Percentiles rank a stretch among this genome's conserved stretches.
Conservation (phyloP, 225 moss, liverwort and hornwort genomes). For the Thuidium tamariscinum region DNA sequence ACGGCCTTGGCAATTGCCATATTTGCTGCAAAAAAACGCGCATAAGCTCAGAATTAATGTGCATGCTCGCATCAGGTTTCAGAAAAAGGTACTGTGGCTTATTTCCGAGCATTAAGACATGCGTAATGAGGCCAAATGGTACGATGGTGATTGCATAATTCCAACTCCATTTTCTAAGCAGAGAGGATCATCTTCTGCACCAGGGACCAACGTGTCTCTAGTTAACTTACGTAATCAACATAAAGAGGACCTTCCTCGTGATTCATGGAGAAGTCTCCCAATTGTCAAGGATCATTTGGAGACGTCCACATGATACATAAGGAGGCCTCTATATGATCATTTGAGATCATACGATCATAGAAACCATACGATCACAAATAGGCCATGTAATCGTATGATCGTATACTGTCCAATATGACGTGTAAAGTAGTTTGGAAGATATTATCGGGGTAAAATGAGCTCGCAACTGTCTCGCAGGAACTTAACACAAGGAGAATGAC, state of each 20-base stretch:
- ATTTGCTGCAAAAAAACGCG: constrained; percentile 13
- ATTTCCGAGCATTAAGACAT: not conserved
- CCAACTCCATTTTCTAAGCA: not conserved
- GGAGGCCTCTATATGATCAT: not conserved
- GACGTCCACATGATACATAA: not conserved
- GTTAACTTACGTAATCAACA: not conserved
- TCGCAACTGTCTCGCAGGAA: not conserved
- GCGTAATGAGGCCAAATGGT: not conserved
- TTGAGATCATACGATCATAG: not conserved
- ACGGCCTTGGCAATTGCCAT: constrained; percentile 57
- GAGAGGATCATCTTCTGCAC: not conserved
- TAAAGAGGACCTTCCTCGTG: not conserved
- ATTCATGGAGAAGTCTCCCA: not conserved
- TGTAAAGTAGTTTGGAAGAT: not conserved
- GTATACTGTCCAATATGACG: not conserved
- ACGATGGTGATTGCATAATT: not conserved
- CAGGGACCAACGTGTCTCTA: not conserved
- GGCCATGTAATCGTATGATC: not conserved
- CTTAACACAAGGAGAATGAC: not conserved
- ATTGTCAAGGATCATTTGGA: not conserved
- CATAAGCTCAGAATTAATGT: not conserved
- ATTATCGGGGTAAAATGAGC: not conserved
- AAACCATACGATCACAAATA: not conserved
- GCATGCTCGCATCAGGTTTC: not conserved
- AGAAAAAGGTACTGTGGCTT: not conserved